These are phyloP conservation scores for Huntiella omanensis DNA, from an alignment of 2,329 filamentous ascomycete genomes.

Conservation along the genomic window DNA sequence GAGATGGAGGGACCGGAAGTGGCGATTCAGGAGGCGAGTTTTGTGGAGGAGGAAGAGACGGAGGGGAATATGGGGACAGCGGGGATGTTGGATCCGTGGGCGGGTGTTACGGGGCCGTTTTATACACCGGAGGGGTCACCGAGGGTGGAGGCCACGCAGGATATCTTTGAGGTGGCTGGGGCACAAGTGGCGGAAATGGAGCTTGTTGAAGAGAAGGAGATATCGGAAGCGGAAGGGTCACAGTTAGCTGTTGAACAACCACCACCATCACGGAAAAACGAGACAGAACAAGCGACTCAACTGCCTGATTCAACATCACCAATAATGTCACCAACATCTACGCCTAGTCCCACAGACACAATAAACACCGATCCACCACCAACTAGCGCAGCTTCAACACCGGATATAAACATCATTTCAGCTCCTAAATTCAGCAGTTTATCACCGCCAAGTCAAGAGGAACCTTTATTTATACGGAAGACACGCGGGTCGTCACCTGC, in stretches of 20 bases:
- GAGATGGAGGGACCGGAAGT: neutral
- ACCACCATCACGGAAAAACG: neutral
- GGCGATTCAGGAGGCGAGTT: constrained; percentile 1
- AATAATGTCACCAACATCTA: neutral
- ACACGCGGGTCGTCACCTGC: constrained; percentile 4
- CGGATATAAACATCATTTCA: constrained; percentile 1
- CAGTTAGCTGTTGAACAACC: constrained; percentile 1
- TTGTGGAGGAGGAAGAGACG: neutral
- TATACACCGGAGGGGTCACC: neutral
- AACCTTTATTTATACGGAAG: constrained; percentile 1
- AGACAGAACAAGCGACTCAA: neutral
- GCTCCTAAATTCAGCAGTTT: neutral
- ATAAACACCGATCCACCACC: too few species aligned
- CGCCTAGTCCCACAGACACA: neutral
- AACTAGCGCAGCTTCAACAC: neutral
- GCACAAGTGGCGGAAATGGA: neutral
- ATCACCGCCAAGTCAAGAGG: neutral
- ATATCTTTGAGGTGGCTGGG: too few species aligned
- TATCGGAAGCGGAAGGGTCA: neutral
- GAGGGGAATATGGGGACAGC: too few species aligned
- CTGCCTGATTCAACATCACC: neutral
- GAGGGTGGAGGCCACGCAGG: too few species aligned
- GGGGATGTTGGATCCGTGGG: constrained; percentile 6
- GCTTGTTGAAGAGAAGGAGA: neutral
- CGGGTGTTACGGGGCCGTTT: constrained; percentile 2